phyloP scores from a whole-genome alignment of 2,329 filamentous ascomycete species.

The Aspergillus floridensis region DNA sequence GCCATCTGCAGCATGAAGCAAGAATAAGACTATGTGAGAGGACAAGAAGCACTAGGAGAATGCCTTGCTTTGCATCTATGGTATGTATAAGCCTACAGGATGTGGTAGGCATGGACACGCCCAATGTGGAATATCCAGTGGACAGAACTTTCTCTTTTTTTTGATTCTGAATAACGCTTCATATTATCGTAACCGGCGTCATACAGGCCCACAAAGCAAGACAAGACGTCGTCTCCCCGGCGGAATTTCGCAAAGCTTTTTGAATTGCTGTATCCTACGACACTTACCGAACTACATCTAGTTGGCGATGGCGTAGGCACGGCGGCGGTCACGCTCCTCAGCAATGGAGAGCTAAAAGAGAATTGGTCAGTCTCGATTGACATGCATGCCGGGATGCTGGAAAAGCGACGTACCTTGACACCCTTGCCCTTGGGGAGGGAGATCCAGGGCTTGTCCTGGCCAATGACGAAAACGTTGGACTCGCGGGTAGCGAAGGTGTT shows the following conservation, averaged over 20 bases:
- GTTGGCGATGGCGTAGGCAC: constrained; percentile 62
- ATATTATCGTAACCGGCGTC: constrained; percentile 29
- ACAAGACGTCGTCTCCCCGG: constrained; percentile 37
- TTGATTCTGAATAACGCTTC: constrained; percentile 18
- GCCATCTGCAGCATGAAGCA: too few relatives aligned
- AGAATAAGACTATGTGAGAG: background rate
- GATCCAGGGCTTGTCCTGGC: constrained; percentile 98
- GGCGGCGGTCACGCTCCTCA: constrained; percentile 97
- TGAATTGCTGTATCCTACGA: constrained; percentile 21
- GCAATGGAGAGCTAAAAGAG: constrained; percentile 76
- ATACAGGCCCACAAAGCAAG: constrained; percentile 37
- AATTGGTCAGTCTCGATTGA: constrained; percentile 20
- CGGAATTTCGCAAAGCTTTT: constrained; percentile 30
- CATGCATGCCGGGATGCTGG: background rate
- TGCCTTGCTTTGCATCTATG: background rate
- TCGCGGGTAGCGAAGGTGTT: constrained; percentile 99
- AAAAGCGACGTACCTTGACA: constrained; percentile 67
- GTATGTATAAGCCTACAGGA: background rate
- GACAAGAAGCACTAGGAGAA: background rate
- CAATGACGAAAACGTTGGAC: constrained; percentile 99
- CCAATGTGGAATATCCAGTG: background rate
- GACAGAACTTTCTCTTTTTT: constrained; percentile 23
- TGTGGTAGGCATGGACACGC: background rate
- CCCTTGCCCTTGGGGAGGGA: constrained; percentile 99
- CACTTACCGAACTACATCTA: constrained; percentile 38